Evolutionary conservation across 1,284 basidiomycete species (phyloP), one percentile per base, ranked within the genome.

Genomic region (Ganoderma boninense): DNA sequence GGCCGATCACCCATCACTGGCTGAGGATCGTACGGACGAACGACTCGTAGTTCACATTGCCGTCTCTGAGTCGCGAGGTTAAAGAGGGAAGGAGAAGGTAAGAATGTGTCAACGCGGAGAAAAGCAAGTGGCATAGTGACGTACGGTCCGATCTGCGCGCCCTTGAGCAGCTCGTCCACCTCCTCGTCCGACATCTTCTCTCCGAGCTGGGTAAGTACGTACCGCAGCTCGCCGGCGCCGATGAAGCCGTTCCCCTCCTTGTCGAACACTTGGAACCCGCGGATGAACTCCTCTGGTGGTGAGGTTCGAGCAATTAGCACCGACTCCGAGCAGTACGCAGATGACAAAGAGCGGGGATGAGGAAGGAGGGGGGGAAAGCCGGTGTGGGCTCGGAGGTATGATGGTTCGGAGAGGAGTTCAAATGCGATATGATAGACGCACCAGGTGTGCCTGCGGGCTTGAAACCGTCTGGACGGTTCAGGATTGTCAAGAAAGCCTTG

Each of bases 201-300:
- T 20, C 97, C 97, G 4, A 99, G 88, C 79, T 96, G 95, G 18
- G 97, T 99, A 57, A 99, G 89, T 54, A 98, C 96, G 81, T 99
- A 99, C 82, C 96, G 89, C 74, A 99, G 87, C 83, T 92, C 91
- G 64, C 97, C 97, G 35, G 94, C 96, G 66, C 96, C 96, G 78
- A 99, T 99, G 84, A 94, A 96, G 0, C 97, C 97, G 77, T 98
- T 98, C 57, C 96, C 96, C 73, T 98, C 97, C 84, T 98, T 98
- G 84, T 99, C 97, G 76, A 99, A 99, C 23, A 99, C 97, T 80
- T 99, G 97, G 89, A 99, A 99, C 11, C 97, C 98, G 68, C 97
- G 96, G 79, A 98, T 96, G 84, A 99, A 99, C 81, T 99, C 97
- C 87, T 99, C 97, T 97, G 81, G 16, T n/a, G 14, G 60, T n/a